A percentile compares a stretch with the other conserved stretches of the same genome.
These are phyloP conservation scores for Globisporangium heterothallicum DNA, from an alignment of 352 stramenopile genomes.

Conservation along the genomic window DNA sequence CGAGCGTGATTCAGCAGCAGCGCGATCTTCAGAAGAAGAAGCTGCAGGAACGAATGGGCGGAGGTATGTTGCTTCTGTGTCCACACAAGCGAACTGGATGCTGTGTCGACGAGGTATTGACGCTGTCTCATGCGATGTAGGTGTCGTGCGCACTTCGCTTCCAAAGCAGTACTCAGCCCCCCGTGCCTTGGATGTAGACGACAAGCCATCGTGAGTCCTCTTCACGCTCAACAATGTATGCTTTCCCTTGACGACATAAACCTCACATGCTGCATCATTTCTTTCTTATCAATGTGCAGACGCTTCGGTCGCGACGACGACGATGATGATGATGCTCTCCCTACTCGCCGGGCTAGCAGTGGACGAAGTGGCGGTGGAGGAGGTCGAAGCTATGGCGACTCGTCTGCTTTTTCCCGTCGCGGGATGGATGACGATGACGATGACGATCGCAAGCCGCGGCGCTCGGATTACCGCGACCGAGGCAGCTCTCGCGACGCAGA, in stretches of 20 bases:
- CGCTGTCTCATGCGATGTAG: constrained; percentile 17
- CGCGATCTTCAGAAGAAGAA: constrained; percentile 86
- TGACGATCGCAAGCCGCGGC: constrained; percentile 30
- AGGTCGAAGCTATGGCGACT: constrained; percentile 7
- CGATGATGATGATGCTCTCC: constrained; percentile 39
- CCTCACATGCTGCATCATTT: no score
- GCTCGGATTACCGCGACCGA: constrained; percentile 12
- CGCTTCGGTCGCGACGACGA: constrained; percentile 75
- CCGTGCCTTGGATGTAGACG: constrained; percentile 65
- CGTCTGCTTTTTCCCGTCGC: constrained; percentile 22
- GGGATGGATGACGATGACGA: constrained; percentile 40
- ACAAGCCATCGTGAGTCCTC: constrained; percentile 71
- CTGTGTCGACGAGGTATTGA: neutral
- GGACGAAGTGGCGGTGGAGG: constrained; percentile 14
- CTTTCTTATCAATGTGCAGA: constrained; percentile 15
- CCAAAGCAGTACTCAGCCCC: constrained; percentile 77
- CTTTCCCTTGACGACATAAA: no score
- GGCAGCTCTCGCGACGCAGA: constrained; percentile 6
- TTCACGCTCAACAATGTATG: no score
- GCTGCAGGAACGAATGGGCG: constrained; percentile 76
- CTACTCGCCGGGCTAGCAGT: constrained; percentile 19
- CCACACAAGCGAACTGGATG: neutral
- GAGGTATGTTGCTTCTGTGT: constrained; percentile 27
- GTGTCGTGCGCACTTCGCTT: constrained; percentile 65
- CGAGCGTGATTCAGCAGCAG: constrained; percentile 80